phyloP scores from a whole-genome alignment of 2,329 filamentous ascomycete species.

The Amauroascus niger region DNA sequence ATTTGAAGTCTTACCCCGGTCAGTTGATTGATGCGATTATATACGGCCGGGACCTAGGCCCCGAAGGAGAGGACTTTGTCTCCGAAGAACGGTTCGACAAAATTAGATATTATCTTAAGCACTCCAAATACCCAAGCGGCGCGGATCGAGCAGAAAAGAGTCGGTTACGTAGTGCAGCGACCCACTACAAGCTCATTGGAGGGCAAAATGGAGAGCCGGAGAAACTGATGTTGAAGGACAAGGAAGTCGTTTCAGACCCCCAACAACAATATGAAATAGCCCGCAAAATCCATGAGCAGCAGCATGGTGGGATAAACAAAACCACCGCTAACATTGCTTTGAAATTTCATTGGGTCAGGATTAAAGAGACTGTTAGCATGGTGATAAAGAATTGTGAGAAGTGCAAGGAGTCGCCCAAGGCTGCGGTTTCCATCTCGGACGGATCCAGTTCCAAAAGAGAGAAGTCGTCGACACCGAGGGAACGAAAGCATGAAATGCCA shows the following conservation, averaged over 20 bases:
- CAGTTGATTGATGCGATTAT: slow-evolving; percentile 67
- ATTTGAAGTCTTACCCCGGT: slow-evolving; percentile 58
- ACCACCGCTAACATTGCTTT: slow-evolving; percentile 90
- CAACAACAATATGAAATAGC: slow-evolving; percentile 86
- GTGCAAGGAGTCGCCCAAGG: slow-evolving; percentile 71
- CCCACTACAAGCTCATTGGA: slow-evolving; percentile 75
- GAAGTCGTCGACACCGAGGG: slow-evolving; percentile 12
- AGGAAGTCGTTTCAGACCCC: slow-evolving; percentile 89
- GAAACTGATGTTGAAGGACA: slow-evolving; percentile 91
- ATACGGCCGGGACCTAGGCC: slow-evolving; percentile 55
- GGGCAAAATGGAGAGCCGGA: slow-evolving; percentile 46
- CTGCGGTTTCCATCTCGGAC: slow-evolving; percentile 27
- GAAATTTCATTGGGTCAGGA: slow-evolving; percentile 92
- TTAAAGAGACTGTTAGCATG: slow-evolving; percentile 92
- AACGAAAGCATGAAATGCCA: slow-evolving; percentile 12
- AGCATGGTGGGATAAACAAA: slow-evolving; percentile 95
- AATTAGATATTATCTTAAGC: slow-evolving; percentile 94
- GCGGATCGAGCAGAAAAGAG: slow-evolving; percentile 94
- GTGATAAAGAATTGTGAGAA: slow-evolving; percentile 86
- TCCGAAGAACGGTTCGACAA: slow-evolving; percentile 97
- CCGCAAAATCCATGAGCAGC: slow-evolving; percentile 59
- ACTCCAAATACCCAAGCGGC: slow-evolving; percentile 82
- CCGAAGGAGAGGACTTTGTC: slow-evolving; percentile 68
- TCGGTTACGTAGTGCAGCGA: slow-evolving; percentile 82
- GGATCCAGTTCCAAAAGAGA: slow-evolving; percentile 19